Evolutionary conservation across 179 eudicot species (phyloP).

Genomic region (Spergularia azorica): DNA sequence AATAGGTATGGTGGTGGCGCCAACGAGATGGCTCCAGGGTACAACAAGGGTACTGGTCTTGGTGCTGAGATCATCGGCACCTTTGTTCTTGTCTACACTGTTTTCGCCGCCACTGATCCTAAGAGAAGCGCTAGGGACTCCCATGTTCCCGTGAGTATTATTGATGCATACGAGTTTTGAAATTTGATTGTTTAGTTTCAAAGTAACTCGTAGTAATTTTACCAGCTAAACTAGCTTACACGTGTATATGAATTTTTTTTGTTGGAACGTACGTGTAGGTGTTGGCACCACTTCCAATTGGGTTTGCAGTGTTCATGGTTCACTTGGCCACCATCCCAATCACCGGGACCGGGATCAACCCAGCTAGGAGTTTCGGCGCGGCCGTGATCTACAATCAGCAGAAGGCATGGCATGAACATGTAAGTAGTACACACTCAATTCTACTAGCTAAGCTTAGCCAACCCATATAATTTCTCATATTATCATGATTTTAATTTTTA

Average conservation of each 20-base stretch:
- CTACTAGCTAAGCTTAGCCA: background rate
- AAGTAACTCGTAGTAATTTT: no score
- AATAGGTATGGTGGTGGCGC: slow-evolving; percentile 65
- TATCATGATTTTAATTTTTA: no score
- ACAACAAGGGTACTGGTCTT: slow-evolving; percentile 60
- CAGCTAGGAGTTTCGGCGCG: slow-evolving; percentile 58
- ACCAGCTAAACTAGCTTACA: no score
- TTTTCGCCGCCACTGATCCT: slow-evolving; percentile 72
- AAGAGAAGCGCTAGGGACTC: slow-evolving; percentile 76
- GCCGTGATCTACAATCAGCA: slow-evolving; percentile 50
- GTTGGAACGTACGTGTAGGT: slow-evolving; percentile 28
- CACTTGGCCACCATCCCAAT: slow-evolving; percentile 61
- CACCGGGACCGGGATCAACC: slow-evolving; percentile 59
- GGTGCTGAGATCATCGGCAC: slow-evolving; percentile 78
- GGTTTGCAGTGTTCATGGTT: slow-evolving; percentile 67
- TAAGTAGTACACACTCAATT: slow-evolving; percentile 20
- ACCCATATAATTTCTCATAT: background rate
- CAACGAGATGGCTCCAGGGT: slow-evolving; percentile 48
- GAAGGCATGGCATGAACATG: slow-evolving; percentile 57
- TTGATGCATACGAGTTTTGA: no score
- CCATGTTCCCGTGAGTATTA: slow-evolving; percentile 62
- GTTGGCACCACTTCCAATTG: slow-evolving; percentile 65
- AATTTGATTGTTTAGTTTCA: no score
- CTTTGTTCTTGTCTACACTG: slow-evolving; percentile 74
- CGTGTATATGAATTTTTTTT: no score